Evolutionary conservation across 805 yeast species (phyloP).

Genomic region (Metschnikowia vanudenii): DNA sequence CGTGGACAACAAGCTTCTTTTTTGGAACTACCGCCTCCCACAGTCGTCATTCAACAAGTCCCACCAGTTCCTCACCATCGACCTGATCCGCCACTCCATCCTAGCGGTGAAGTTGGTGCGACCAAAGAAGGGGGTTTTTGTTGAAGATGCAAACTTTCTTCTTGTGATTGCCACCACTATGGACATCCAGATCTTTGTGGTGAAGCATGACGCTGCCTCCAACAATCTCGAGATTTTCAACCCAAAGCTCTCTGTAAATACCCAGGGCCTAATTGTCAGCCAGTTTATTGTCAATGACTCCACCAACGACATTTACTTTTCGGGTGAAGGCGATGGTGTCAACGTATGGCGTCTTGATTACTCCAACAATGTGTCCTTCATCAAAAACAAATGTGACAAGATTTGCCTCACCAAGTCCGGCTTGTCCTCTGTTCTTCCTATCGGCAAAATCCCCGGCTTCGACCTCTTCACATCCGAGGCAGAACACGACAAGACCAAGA

Average conservation of each 20-base stretch:
- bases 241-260: slow-evolving; percentile 77
- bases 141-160: slow-evolving; percentile 69
- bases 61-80: slow-evolving; percentile 72
- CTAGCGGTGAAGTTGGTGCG: slow-evolving; percentile 71
- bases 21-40: slow-evolving; percentile 77
- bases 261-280: slow-evolving; percentile 73
- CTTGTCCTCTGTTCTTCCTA: slow-evolving; percentile 40
- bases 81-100: slow-evolving; percentile 76
- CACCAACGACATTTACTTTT: slow-evolving; percentile 79
- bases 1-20: slow-evolving; percentile 72
- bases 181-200: slow-evolving; percentile 74
- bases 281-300: slow-evolving; percentile 56
- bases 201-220: slow-evolving; percentile 47
- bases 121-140: slow-evolving; percentile 80
- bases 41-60: slow-evolving; percentile 44
- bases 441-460: slow-evolving; percentile 33
- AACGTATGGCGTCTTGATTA: slow-evolving; percentile 88
- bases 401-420: slow-evolving; percentile 74
- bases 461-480: slow-evolving; percentile 29
- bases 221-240: slow-evolving; percentile 68
- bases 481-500: slow-evolving; percentile 11
- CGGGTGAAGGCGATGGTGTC: slow-evolving; percentile 73
- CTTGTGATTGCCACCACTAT: slow-evolving; percentile 77
- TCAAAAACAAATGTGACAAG: slow-evolving; percentile 77
- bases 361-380: slow-evolving; percentile 82